Base-by-base conservation (phyloP, 2,329 filamentous ascomycete species). In the Aurifilum marmelostoma region DNA sequence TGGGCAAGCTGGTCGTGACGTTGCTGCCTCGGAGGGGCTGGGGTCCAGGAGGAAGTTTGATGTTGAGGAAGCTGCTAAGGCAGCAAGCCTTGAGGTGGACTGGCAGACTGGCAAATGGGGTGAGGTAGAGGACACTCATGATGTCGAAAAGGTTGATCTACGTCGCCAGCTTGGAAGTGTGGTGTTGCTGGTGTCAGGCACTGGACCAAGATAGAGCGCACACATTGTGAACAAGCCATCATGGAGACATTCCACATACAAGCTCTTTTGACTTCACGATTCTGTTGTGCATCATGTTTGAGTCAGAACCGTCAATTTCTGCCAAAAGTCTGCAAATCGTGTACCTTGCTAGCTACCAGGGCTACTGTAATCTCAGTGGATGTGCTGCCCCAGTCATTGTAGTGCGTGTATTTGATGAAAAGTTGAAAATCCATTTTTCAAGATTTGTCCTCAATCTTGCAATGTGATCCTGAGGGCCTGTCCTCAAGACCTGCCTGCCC, bases 51-150 rank as follows among this genome's bases (percentile, higher is more conserved):
- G 72, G 62, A 79, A 78, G 67, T 97, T 97, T 77, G 92, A 92
- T 0, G 89, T 97, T 16, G 92, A 97, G 75, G 89, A 97, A 77
- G 95, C 94, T 0, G 90, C 92, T 0, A 84, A 86, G 75, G 91
- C 91, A 18, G 89, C 91, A 7, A 97, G 88, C 75, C 79, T 97
- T 56, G 96, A 99, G 83, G 93, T 97, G 21, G 85, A 88, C 72
- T 97, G 93, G 91, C 96, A 99, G 85, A 97, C 91, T 0, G 83
- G 87, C 37, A 90, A 92, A 80, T 98, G 96, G 95, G 96, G 96
- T 11, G 94, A 97, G 83, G 96, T 99, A 0, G 96, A 99, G 79
- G 94, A 99, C 80, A 97, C 94, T 37, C 96, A 99, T 80, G 96
- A 99, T 83, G 96, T 99, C 0, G 92, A 97, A 75, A 92, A 90